Evolutionary conservation across 192 early-diverging fungal species (phyloP), one percentile per base, ranked within the genome.

Genomic region (Coemansia sp.): DNA sequence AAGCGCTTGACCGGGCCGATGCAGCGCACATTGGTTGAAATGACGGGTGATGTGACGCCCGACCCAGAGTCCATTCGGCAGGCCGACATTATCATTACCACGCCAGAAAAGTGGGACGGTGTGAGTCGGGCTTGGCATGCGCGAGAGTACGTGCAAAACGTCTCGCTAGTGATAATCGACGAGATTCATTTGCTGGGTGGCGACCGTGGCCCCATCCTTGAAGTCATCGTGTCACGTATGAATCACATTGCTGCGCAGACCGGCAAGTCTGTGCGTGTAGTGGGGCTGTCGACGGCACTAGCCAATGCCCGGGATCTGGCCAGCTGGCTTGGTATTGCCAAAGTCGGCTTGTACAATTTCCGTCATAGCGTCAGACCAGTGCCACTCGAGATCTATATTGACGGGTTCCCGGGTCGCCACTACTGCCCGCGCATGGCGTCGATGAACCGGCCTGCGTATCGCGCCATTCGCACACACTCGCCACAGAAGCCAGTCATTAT

Each of bases 61-160:
- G 96, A 99, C 53, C 76, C 95, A 39, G 85, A 88, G 36, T 88
- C 94, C 0, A 89, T 98, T 21, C 85, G 92, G 65, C 78, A 72
- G 23, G 94, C 95, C 9, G 97, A 99, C 74, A 95, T 99, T 35
- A 97, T 98, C 65, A 91, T 99, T 60, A 97, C 95, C 0, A 99
- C 97, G 10, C 96, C 97, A 0, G 95, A 97, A 70, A 97, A 98
- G 68, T 99, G 95, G 95, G 95, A 99, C 82, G 95, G 95, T 61
- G 92, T 99, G 66, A 93, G 89, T 75, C 90, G 97, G 58, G 90
- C 86, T 42, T 98, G 95, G 90, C 87, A 95, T 59, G 89, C 85
- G n/a, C 86, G 96, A 45, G 87, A 84, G 10, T 98, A 97, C 83
- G 95, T 97, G 18, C 88, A 86, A 39, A 74, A 85, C 39, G 94